Evolutionary conservation across 2,329 filamentous ascomycete genomes (phyloP), one percentile per base, ranked within the genome.

Genomic region (Hymenoscyphus albidus): DNA sequence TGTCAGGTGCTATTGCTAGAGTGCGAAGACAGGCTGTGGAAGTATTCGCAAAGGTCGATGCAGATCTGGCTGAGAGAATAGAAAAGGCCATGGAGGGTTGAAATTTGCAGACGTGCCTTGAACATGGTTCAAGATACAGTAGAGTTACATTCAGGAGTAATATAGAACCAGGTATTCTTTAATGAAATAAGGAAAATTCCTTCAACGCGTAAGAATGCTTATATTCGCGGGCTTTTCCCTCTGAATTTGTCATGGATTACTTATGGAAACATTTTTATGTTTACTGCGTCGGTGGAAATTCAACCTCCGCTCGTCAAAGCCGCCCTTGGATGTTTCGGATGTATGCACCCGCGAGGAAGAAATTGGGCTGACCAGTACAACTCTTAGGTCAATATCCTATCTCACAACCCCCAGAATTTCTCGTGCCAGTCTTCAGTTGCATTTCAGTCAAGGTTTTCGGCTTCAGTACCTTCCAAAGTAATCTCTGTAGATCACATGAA

Each of bases 11-110:
- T 12, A 44, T 62, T 10, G 27, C 58, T 3, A 5, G 56, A 38
- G 65, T 66, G 5, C 56, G 62, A 44, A 48, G n/a, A 38, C 44
- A 59, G 40, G 59, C 64, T 12, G 22, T 62, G 44, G 56, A 62
- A 32, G 48, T 59, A 38, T 65, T 59, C 22, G 42, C 38, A 10
- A 65, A 58, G 38, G 64, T 65, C 38, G 60, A 65, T 51, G 44
- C 40, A 48, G 55, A 57, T 13, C 42, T 65, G 32, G 64, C 54
- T 10, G 35, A 31, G 32, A 40, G 31, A 16, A 65, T 65, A 56
- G 42, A 48, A 35, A 44, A 56, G 56, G 44, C 44, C 16, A 18
- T 48, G 42, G 42, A n/a, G 13, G 42, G 7, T 48, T 48, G 42
- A 44, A 44, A 16, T 4, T 44, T 44, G 27, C 27, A 27, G 27